Percentiles rank a stretch among this genome's conserved stretches.
These are phyloP conservation scores for Alternaria postmessia DNA, from an alignment of 2,329 filamentous ascomycete genomes.

Conservation along the genomic window DNA sequence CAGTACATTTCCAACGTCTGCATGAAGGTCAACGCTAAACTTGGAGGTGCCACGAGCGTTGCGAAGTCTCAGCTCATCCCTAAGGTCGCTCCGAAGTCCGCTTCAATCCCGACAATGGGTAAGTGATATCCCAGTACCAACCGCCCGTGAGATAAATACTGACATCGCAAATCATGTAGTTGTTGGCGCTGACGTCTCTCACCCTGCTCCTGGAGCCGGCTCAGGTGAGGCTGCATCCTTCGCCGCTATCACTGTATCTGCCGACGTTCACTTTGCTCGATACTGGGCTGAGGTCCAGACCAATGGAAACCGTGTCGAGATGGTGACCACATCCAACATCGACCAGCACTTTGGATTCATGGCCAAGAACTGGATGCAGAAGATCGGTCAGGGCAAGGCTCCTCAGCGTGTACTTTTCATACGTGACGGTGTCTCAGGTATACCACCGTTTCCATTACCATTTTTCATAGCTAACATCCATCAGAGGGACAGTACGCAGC, in stretches of 20 bases:
- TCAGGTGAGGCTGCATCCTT: conserved; percentile 68
- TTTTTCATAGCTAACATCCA: neutral
- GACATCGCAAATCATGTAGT: conserved; percentile 52
- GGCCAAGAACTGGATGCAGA: conserved; percentile 69
- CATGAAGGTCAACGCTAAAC: conserved; percentile 97
- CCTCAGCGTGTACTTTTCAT: conserved; percentile 88
- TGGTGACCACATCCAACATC: conserved; percentile 74
- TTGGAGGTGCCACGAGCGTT: conserved; percentile 79
- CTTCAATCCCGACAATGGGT: conserved; percentile 64
- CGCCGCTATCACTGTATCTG: conserved; percentile 84
- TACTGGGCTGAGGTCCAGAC: conserved; percentile 83
- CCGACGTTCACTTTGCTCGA: conserved; percentile 72
- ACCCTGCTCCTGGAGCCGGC: conserved; percentile 69
- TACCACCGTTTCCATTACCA: too few species aligned
- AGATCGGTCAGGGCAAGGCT: conserved; percentile 60
- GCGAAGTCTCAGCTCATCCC: conserved; percentile 51
- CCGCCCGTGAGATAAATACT: neutral
- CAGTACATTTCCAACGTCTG: conserved; percentile 94
- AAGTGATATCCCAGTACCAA: neutral
- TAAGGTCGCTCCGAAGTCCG: conserved; percentile 34
- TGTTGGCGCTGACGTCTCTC: conserved; percentile 90
- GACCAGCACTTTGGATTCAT: conserved; percentile 71
- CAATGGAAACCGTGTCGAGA: conserved; percentile 83
- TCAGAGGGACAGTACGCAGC: conserved; percentile 70
- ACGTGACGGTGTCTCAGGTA: conserved; percentile 80